Base-by-base conservation (phyloP, 2,329 filamentous ascomycete species). In the Alternaria consortialis region DNA sequence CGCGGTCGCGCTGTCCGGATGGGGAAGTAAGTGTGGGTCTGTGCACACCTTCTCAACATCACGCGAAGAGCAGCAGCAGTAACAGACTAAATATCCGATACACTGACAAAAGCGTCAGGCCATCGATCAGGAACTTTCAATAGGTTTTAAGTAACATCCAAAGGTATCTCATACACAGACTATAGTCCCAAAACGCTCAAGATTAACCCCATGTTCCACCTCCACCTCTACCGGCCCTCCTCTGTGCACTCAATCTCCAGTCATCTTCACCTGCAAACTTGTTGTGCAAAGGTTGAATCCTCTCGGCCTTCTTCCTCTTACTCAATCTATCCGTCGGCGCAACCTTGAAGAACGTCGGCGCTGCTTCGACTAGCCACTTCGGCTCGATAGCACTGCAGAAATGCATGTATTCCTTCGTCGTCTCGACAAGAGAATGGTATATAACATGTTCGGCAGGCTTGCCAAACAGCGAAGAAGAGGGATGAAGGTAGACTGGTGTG, bases 321-420 rank as follows among this genome's bases (percentile, higher is more conserved):
- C 91, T 94, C 73, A 99, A 80, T 57, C 88, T 85, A 76, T 97
- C 93, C 36, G 91, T 94, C 0, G 92, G 89, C 17, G 95, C 94
- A 5, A 98, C 93, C 85, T 97, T 97, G 88, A 98, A 99, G 83
- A 98, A 99, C 0, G 93, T 97, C 9, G 96, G 95, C n/a, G 96
- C 95, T 12, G 94, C 94, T 73, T 97, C 94, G 1, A 98, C 93
- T 23, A 99, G 86, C 88, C 88, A 90, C 78, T 97, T 97, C 8
- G 95, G 94, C 80, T 99, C 95, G 72, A 99, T 98, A 4, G 87
- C 87, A 4, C 93, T 97, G 13, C 93, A 95, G 76, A 88, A 92
- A 74, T 97, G 94, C 95, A 99, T 98, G 80, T 98, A 99, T 81
- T 99, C 95, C 82, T 97, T 94, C 25, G 91, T 96, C 25, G 95